Evolutionary conservation across 768 basidiomycete species (phyloP).

Genomic region (Mycena vitilis): DNA sequence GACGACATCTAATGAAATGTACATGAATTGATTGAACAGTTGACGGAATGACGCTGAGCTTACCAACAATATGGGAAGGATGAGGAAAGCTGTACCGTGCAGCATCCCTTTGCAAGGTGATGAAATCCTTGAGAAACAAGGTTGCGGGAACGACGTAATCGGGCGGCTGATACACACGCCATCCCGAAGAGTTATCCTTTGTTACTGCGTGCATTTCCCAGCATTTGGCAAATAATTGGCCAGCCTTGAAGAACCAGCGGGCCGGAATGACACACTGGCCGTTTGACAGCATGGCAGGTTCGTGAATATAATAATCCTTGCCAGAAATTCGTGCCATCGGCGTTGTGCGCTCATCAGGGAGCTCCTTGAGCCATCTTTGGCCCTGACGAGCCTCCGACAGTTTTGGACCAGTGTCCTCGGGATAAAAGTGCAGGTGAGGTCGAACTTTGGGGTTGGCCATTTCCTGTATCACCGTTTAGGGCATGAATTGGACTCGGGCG

Average conservation of each 20-base stretch:
- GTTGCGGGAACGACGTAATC: not conserved
- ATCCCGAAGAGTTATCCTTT: constrained; percentile 2
- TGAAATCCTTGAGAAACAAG: not conserved
- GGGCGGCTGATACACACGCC: constrained; percentile 11
- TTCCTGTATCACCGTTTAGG: constrained; percentile 40
- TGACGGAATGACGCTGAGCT: not conserved
- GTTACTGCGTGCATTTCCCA: constrained; percentile 2
- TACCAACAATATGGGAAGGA: constrained; percentile 1
- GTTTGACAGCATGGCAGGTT: constrained; percentile 30
- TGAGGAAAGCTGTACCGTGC: not conserved
- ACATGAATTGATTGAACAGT: not conserved
- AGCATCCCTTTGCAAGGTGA: not conserved
- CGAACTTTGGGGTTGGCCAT: constrained; percentile 49
- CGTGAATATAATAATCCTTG: constrained; percentile 27
- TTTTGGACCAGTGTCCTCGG: constrained; percentile 44
- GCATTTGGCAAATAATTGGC: not conserved
- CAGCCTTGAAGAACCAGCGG: constrained; percentile 29
- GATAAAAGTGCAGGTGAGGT: constrained; percentile 44
- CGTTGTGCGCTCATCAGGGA: constrained; percentile 35
- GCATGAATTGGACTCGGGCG: not conserved
- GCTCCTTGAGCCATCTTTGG: constrained; percentile 42
- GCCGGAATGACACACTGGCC: constrained; percentile 24
- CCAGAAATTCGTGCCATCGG: constrained; percentile 41
- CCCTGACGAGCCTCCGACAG: constrained; percentile 42
- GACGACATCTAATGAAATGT: not conserved